These are phyloP conservation scores for Carex myosuroides DNA, from an alignment of 176 grass and related monocot species.

Conservation along the genomic window DNA sequence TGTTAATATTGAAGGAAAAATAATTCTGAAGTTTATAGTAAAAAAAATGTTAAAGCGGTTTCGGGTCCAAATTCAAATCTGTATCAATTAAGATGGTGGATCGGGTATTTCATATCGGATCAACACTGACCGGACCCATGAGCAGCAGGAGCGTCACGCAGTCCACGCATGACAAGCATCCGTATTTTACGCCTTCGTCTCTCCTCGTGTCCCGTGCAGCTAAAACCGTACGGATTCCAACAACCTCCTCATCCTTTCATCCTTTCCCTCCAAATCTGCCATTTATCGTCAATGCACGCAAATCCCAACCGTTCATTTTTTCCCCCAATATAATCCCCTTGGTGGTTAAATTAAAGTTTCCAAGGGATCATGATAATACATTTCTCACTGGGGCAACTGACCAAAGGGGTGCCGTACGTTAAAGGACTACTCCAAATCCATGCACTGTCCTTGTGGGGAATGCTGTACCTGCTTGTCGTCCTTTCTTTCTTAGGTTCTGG, in stretches of 20 bases:
- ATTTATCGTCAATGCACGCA: not conserved
- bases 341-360: not conserved
- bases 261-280: not conserved
- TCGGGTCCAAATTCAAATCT: not conserved
- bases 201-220: conserved; percentile 11
- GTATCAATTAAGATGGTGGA: not conserved
- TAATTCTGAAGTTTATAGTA: not conserved
- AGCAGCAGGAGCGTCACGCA: conserved; percentile 1
- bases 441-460: not conserved
- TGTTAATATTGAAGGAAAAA: not conserved
- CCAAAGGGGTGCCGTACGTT: not conserved
- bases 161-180: not conserved
- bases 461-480: conserved; percentile 5
- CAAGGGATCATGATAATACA: not conserved
- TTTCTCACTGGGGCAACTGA: conserved; percentile 1
- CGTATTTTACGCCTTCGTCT: not conserved
- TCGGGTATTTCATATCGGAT: not conserved
- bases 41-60: not conserved
- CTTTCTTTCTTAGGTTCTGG: not conserved
- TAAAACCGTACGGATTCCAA: conserved; percentile 15
- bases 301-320: not conserved
- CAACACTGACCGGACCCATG: not conserved
- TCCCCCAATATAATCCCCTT: not conserved
- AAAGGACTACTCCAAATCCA: not conserved
- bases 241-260: not conserved